Evolutionary conservation across 495 filamentous ascomycete species (phyloP).

Genomic region (Cetradonia linearis): DNA sequence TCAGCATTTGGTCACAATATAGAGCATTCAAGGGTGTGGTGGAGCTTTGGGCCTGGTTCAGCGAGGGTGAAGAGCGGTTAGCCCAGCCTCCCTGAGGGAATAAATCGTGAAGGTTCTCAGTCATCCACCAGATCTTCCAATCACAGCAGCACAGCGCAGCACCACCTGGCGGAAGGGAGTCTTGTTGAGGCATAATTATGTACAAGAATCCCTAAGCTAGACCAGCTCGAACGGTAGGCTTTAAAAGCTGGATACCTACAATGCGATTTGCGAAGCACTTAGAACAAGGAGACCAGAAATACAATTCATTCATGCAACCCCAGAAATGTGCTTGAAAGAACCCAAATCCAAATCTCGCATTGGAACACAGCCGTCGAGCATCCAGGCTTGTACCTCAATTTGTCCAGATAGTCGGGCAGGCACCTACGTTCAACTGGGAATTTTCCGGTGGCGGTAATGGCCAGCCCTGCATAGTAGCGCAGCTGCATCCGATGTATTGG

Average conservation of each 20-base stretch:
- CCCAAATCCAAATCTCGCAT: not conserved
- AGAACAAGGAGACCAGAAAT: not conserved
- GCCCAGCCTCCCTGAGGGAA: too few species aligned
- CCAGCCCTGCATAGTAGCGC: not conserved
- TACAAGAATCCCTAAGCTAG: not conserved
- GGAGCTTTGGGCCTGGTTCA: too few species aligned
- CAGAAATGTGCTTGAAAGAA: not conserved
- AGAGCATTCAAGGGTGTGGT: too few species aligned
- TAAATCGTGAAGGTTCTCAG: too few species aligned
- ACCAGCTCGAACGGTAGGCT: not conserved
- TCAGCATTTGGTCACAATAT: too few species aligned
- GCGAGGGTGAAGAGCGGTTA: too few species aligned
- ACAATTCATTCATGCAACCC: not conserved
- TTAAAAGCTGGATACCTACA: not conserved
- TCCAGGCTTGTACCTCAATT: not conserved
- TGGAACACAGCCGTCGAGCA: not conserved
- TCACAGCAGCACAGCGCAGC: not conserved
- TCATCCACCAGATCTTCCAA: not conserved
- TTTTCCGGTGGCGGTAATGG: not conserved
- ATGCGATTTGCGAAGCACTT: not conserved
- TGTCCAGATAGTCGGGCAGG: not conserved
- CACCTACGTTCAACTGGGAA: not conserved
- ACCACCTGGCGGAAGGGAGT: not conserved
- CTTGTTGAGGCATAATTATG: not conserved
- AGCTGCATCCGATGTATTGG: not conserved